Evolutionary conservation across 805 yeast genomes (phyloP), one percentile per base, ranked within the genome.

Genomic region (Yarrowia sp.): DNA sequence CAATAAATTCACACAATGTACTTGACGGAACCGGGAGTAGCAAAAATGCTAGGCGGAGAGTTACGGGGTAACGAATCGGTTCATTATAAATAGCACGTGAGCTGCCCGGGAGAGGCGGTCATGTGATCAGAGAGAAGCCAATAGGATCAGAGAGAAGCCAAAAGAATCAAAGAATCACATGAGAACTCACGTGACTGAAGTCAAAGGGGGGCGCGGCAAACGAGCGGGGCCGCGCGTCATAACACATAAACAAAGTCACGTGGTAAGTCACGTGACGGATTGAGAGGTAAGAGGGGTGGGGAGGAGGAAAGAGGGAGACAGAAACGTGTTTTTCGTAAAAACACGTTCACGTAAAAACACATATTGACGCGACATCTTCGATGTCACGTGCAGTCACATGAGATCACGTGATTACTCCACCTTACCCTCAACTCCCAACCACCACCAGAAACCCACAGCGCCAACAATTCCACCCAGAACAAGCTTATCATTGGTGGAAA

Each of bases 361-460:
- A n/a, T n/a, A n/a, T n/a, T n/a, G n/a, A n/a, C n/a, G n/a, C 13
- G 42, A 24, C 30, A 24, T 24, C 30, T 24, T 4, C 30, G 30
- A 24, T 24, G 30, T 24, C 30, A 24, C 30, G 30, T 24, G 30
- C 3, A 46, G 36, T 46, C 24, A 30, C 67, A 66, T 43, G n/a
- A n/a, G n/a, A n/a, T n/a, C n/a, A n/a, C n/a, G n/a, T n/a, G n/a
- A n/a, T n/a, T 70, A 50, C 70, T 70, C 69, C 63, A 69, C 70
- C 42, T 68, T 47, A 9, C 38, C 43, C 15, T 66, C 33, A 15
- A 68, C 19, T 77, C 77, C 75, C 19, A 76, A 61, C 10, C 71
- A 69, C 79, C 80, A 78, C 80, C 81, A 78, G 9, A 74, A 77
- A 0, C 75, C 75, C 10, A 79, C 74, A 12, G 71, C 75, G 4